Evolutionary conservation across 805 yeast genomes (phyloP), one percentile per base, ranked within the genome.

Genomic region (Candida montana): DNA sequence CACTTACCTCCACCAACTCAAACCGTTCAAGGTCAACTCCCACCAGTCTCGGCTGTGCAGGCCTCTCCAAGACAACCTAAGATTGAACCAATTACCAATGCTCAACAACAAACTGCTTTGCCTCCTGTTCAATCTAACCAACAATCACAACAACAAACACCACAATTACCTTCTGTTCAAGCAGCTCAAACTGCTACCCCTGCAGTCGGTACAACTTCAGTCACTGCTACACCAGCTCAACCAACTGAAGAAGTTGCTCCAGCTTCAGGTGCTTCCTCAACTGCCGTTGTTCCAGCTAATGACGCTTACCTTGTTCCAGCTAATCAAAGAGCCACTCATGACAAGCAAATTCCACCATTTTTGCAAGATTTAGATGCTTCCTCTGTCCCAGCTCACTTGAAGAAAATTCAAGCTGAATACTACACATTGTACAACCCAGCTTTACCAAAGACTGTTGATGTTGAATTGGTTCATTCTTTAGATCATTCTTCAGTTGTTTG

Each of bases 401-500:
- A 84, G 63, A 89, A 88, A 61, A 85, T 84, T 58, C 83, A 80
- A 46, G 78, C 77, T 42, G 96, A 87, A 58, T 91, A 87, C 68
- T 87, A 85, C 63, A 84, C 87, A 12, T 75, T 93, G 51, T 91
- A 84, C 70, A 93, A 91, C 67, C 96, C 96, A 31, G 85, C 88
- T 21, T 77, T 88, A 49, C 81, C 84, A 37, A 76, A 77, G 48
- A 65, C 70, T 32, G 75, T 87, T 44, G 97, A 91, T 58, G 90
- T 91, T 38, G 93, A 89, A 38, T 72, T 91, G 48, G 86, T 89
- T 52, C 93, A 85, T 59, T 83, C 96, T 12, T 76, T 91, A 53
- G 95, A 86, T 59, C 98, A 93, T 68, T 76, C 89, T 13, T 84
- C 95, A 2, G 98, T 91, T 34, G 98, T 91, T 38, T 93, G 98